Conservation (phyloP, 495 filamentous ascomycete species). For the Parachaetomium inaequale region DNA sequence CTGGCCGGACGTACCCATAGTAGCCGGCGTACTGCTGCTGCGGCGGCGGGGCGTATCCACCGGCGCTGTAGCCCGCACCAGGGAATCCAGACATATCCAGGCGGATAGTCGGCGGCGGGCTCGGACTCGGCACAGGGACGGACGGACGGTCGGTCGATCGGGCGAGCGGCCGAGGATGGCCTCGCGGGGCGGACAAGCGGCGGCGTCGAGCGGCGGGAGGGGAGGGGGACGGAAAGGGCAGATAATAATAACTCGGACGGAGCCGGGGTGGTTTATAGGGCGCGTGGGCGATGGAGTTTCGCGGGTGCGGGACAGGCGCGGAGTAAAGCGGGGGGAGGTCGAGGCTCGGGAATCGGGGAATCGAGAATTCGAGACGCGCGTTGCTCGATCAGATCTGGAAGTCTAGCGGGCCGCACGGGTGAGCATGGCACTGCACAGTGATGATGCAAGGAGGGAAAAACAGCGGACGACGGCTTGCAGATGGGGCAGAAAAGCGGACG, state of each 20-base stretch:
- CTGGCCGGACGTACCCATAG: constrained; percentile 36
- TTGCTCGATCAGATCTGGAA: background rate
- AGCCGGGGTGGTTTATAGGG: constrained; percentile 2
- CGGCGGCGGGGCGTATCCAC: constrained; percentile 34
- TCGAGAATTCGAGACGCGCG: background rate
- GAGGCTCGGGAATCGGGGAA: background rate
- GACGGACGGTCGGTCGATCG: background rate
- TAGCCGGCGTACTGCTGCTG: constrained; percentile 41
- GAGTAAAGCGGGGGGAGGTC: background rate
- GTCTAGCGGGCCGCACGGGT: background rate
- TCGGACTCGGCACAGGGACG: background rate
- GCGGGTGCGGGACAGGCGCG: background rate
- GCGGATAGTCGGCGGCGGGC: background rate
- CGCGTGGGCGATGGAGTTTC: background rate
- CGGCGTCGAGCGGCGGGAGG: background rate
- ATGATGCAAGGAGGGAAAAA: background rate
- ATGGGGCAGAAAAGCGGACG: constrained; percentile 7
- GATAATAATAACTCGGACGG: background rate
- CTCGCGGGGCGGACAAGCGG: constrained; percentile 1
- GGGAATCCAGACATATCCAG: constrained; percentile 39
- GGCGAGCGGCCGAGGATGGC: constrained; percentile 4
- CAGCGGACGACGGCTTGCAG: constrained; percentile 1
- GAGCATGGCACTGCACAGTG: constrained; percentile 4
- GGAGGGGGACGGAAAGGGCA: background rate
- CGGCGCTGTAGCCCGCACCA: constrained; percentile 38